Base-by-base conservation (phyloP, 805 yeast genomes). In the Hanseniaspora valbyensis region DNA sequence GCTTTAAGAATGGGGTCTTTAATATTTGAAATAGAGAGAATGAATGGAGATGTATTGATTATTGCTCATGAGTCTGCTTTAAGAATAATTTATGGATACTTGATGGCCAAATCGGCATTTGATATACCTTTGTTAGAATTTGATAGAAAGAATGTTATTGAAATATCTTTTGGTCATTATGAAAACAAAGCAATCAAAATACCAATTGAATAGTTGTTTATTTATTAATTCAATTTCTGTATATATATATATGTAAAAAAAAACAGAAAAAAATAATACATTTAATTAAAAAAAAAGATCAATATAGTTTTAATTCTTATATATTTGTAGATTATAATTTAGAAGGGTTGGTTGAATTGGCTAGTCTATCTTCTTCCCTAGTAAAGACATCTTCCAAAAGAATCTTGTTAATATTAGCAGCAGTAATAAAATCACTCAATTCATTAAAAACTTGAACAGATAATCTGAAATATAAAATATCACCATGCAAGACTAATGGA, bases 1-100 rank as follows among this genome's bases (percentile, higher is more conserved):
- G 97, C 98, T 0, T 82, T 92, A 33, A 79, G 95, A 58, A 76
- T 92, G 68, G 98, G 92, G 66, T 95, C 97, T 0, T 71, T 92
- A 50, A 78, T 92, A 54, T 72, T 92, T 62, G 97, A 92, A 65
- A 81, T 92, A 79, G 99, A 92, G 65, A 76, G 96, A 57, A 81
- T 83, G 76, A 76, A 85, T 49, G 85, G 87, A 19, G 96, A 88
- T 62, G 75, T 92, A 14, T 69, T 92, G 56, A 83, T 92, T 53
- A 83, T 92, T 57, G 96, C 96, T 1, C 96, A 92, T 63, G 96
- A 90, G 59, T 78, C 95, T 0, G 83, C 92, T 2, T 72, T 94
- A 55, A 73, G 89, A 54, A 95, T 92, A 4, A 74, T 92, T 48
- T 92, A 88, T 60, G 98, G 97, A 3, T 92, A 92, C 66, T 71